phyloP scores from a whole-genome alignment of 163 green algal genomes.

The Scenedesmus sp. region DNA sequence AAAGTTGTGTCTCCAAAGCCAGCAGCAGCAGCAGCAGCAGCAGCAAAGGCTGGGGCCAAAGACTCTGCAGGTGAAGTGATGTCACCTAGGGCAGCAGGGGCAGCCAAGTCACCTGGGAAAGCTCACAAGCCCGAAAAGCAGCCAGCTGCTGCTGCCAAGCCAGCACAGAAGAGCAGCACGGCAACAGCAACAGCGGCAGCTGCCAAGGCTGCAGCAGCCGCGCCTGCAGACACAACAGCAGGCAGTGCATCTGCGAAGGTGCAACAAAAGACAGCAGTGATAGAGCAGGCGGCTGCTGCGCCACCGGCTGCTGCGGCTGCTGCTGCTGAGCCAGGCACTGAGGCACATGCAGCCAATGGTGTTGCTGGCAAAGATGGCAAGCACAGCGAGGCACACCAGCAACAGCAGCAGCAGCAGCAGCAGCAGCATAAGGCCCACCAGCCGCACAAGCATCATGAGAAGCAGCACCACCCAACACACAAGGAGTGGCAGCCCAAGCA shows the following conservation, averaged over 20 bases:
- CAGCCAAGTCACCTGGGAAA: background rate
- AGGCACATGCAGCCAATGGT: background rate
- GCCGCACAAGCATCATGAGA: background rate
- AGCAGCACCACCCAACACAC: background rate
- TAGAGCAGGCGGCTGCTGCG: background rate
- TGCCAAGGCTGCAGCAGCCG: background rate
- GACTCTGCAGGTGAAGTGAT: no score
- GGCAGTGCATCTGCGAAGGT: background rate
- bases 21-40: background rate
- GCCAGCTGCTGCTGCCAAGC: background rate
- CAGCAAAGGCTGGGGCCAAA: background rate
- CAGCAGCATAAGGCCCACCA: background rate
- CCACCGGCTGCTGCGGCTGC: background rate
- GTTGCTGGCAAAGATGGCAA: background rate
- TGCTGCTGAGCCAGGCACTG: background rate
- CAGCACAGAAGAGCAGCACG: background rate
- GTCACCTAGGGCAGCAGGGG: background rate
- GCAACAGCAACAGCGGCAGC: background rate
- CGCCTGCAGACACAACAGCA: background rate
- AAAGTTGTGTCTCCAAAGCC: no score
- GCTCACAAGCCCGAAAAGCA: background rate
- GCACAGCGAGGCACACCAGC: background rate
- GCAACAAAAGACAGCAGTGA: background rate
- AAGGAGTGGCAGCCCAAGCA: background rate
- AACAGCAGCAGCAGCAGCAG: constrained; percentile 11